A percentile compares a stretch with the other conserved stretches of the same genome.
Evolutionary conservation across 1,284 basidiomycete species (phyloP).

Genomic region (Erythrobasidium hasegawianum): DNA sequence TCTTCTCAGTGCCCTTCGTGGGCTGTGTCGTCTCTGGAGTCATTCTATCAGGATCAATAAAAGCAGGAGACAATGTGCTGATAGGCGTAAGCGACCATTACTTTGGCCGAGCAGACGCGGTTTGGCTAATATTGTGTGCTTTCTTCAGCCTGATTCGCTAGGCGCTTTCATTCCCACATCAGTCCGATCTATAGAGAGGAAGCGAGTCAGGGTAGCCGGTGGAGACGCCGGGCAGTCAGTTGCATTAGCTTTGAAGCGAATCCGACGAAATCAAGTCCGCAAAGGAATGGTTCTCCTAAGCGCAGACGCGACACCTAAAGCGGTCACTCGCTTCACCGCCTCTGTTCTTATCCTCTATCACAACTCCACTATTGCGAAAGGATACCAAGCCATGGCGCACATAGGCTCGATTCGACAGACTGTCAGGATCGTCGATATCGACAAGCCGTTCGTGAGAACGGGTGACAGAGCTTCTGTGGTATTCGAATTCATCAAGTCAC

Average conservation of each 20-base stretch:
- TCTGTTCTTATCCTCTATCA: slow-evolving; percentile 79
- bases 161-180: slow-evolving; percentile 79
- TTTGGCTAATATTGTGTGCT: no score
- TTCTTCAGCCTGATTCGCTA: slow-evolving; percentile 89
- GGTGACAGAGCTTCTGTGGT: slow-evolving; percentile 83
- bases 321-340: slow-evolving; percentile 72
- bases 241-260: slow-evolving; percentile 85
- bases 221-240: slow-evolving; percentile 95
- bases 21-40: slow-evolving; percentile 76
- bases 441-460: slow-evolving; percentile 74
- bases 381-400: slow-evolving; percentile 60
- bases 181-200: slow-evolving; percentile 90
- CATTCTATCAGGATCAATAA: slow-evolving; percentile 33
- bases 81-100: slow-evolving; percentile 15
- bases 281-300: slow-evolving; percentile 89
- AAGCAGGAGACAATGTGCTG: slow-evolving; percentile 27
- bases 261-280: slow-evolving; percentile 73
- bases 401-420: slow-evolving; percentile 77
- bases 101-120: no score
- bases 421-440: slow-evolving; percentile 67
- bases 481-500: slow-evolving; percentile 72
- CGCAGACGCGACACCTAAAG: slow-evolving; percentile 73
- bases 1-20: slow-evolving; percentile 71
- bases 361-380: slow-evolving; percentile 83
- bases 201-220: slow-evolving; percentile 73